These are phyloP conservation scores for Favolaschia claudopus DNA, from an alignment of 768 basidiomycete species.

Conservation along the genomic window DNA sequence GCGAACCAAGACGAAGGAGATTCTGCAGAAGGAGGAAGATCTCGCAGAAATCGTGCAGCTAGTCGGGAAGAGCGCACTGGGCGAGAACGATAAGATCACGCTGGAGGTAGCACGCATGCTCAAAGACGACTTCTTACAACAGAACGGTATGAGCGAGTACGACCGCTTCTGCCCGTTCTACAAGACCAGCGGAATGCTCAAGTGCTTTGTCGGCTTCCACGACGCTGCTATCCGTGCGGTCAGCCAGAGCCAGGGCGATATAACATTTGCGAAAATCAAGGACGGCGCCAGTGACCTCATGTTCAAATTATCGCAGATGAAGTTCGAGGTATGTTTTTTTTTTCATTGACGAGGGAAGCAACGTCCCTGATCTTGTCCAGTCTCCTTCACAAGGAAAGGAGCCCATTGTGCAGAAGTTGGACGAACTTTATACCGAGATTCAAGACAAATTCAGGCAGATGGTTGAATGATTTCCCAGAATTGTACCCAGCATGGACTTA, in stretches of 20 bases:
- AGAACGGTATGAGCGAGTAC: slow-evolving; percentile 98
- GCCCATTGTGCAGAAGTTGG: slow-evolving; percentile 80
- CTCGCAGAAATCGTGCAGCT: slow-evolving; percentile 98
- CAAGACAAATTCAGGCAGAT: slow-evolving; percentile 92
- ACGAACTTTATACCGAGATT: slow-evolving; percentile 84
- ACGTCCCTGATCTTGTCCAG: slow-evolving; percentile 45
- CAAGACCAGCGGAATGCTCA: slow-evolving; percentile 96
- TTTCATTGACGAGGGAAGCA: neutral
- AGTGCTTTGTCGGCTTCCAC: slow-evolving; percentile 94
- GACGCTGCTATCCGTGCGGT: slow-evolving; percentile 90
- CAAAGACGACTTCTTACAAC: slow-evolving; percentile 97
- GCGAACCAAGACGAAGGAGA: slow-evolving; percentile 93
- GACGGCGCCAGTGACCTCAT: slow-evolving; percentile 87
- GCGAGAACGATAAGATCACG: slow-evolving; percentile 98
- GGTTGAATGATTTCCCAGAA: slow-evolving; percentile 80
- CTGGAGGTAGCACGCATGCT: slow-evolving; percentile 97
- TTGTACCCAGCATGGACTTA: slow-evolving; percentile 21
- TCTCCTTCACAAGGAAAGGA: slow-evolving; percentile 93
- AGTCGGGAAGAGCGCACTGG: slow-evolving; percentile 98
- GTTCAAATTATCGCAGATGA: slow-evolving; percentile 99
- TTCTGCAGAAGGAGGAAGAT: slow-evolving; percentile 98
- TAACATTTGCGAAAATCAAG: slow-evolving; percentile 87
- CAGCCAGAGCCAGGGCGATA: slow-evolving; percentile 76
- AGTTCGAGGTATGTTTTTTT: slow-evolving; percentile 81
- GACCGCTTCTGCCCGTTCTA: slow-evolving; percentile 98